phyloP scores from a whole-genome alignment of 1,284 basidiomycete genomes.

The Leccinum solheimii region DNA sequence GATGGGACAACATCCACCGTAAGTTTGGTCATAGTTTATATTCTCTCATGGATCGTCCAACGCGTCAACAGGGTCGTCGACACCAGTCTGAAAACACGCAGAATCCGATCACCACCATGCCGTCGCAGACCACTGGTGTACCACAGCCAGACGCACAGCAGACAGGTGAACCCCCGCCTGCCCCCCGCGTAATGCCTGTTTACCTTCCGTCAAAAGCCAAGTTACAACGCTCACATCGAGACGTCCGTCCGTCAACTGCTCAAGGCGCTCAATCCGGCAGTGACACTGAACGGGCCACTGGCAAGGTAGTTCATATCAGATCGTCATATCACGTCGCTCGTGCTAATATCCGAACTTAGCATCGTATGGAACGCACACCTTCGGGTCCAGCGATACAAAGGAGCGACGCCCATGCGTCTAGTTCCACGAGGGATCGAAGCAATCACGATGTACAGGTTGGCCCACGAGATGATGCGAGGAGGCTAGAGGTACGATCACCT shows the following conservation, averaged over 20 bases:
- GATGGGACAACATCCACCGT: slow-evolving; percentile 32
- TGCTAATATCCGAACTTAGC: slow-evolving; percentile 28
- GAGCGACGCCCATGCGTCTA: slow-evolving; percentile 27
- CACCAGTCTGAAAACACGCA: slow-evolving; percentile 33
- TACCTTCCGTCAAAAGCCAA: slow-evolving; percentile 39
- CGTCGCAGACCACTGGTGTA: slow-evolving; percentile 17
- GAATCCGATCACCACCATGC: slow-evolving; percentile 28
- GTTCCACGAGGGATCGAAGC: slow-evolving; percentile 30
- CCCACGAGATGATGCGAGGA: slow-evolving; percentile 31
- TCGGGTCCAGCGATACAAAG: slow-evolving; percentile 36
- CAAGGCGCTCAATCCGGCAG: slow-evolving; percentile 38
- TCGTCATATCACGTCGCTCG: slow-evolving; percentile 8
- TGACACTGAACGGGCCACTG: slow-evolving; percentile 28
- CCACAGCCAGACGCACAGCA: slow-evolving; percentile 27
- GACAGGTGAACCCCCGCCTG: slow-evolving; percentile 37
- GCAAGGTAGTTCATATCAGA: slow-evolving; percentile 29
- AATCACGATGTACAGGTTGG: slow-evolving; percentile 26
- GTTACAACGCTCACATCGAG: slow-evolving; percentile 33
- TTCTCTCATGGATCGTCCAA: slow-evolving; percentile 9
- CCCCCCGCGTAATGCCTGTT: slow-evolving; percentile 39
- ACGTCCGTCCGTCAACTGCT: slow-evolving; percentile 24
- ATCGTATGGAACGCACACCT: slow-evolving; percentile 35
- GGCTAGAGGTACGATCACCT: slow-evolving; percentile 28
- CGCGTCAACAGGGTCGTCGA: slow-evolving; percentile 30
- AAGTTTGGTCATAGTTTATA: slow-evolving; percentile 22